Evolutionary conservation across 495 filamentous ascomycete genomes (phyloP).

Genomic region (Aspergillus sparsus): DNA sequence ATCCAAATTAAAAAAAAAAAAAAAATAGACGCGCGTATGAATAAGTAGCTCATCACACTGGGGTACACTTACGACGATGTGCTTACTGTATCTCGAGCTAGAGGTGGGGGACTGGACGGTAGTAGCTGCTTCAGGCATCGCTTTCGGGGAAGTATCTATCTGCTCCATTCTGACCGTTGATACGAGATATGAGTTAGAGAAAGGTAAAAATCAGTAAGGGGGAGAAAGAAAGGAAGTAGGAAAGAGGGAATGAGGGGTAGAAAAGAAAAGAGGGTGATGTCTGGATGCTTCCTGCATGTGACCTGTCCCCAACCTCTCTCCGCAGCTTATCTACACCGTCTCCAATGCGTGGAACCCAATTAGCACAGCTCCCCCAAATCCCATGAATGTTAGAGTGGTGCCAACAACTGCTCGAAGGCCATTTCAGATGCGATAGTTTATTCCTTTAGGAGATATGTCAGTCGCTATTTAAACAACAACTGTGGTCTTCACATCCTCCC

Average conservation of each 20-base stretch:
- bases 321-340: constrained; percentile 23
- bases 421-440: too few relatives aligned
- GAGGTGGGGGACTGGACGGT: constrained; percentile 28
- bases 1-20: constrained; percentile 1
- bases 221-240: constrained; percentile 10
- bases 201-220: background rate
- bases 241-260: constrained; percentile 7
- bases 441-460: too few relatives aligned
- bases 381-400: too few relatives aligned
- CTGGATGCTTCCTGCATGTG: constrained; percentile 23
- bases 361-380: too few relatives aligned
- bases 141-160: constrained; percentile 23
- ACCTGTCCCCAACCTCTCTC: constrained; percentile 19
- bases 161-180: constrained; percentile 24
- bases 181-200: background rate
- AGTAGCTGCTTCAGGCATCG: constrained; percentile 24
- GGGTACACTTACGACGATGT: constrained; percentile 41
- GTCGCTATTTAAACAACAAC: too few relatives aligned
- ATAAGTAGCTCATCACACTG: background rate
- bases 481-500: too few relatives aligned
- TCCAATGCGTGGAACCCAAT: too few relatives aligned
- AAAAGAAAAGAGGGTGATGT: constrained; percentile 12
- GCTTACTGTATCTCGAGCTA: constrained; percentile 41
- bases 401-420: too few relatives aligned
- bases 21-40: background rate